Evolutionary conservation across 2,329 filamentous ascomycete genomes (phyloP).

Genomic region (Huntiella decipiens): DNA sequence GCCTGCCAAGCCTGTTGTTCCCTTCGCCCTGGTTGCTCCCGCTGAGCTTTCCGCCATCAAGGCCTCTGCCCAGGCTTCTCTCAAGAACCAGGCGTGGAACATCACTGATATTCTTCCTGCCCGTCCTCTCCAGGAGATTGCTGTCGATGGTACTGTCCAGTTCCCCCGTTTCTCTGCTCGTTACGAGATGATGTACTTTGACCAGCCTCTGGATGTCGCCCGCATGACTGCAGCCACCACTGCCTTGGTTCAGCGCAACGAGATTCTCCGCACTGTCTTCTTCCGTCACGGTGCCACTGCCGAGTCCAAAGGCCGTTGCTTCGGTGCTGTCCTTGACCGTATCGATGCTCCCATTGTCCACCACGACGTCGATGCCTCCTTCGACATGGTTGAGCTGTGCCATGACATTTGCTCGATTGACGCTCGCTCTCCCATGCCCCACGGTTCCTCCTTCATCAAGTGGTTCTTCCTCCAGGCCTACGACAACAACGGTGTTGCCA

Average conservation of each 20-base stretch:
- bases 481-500: constrained; percentile 12
- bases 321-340: constrained; percentile 38
- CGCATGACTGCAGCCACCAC: constrained; percentile 31
- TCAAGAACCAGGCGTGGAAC: constrained; percentile 30
- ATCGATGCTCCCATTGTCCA: constrained; percentile 31
- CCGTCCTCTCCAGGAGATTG: constrained; percentile 38
- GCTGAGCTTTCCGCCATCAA: constrained; percentile 16
- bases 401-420: constrained; percentile 36
- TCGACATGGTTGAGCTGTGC: constrained; percentile 30
- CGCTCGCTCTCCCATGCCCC: constrained; percentile 33
- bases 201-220: constrained; percentile 27
- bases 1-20: constrained; percentile 17
- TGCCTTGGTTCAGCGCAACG: constrained; percentile 38
- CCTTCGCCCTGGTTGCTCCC: constrained; percentile 26
- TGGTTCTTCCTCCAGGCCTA: constrained; percentile 31
- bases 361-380: constrained; percentile 28
- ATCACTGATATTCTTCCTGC: constrained; percentile 38
- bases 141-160: constrained; percentile 36
- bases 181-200: constrained; percentile 46
- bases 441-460: constrained; percentile 41
- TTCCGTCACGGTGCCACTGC: constrained; percentile 19
- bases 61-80: constrained; percentile 28
- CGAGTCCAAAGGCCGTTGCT: constrained; percentile 25
- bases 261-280: constrained; percentile 49
- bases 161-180: constrained; percentile 41